Conservation (phyloP, 2,329 filamentous ascomycete species). For the Alternaria alternata region DNA sequence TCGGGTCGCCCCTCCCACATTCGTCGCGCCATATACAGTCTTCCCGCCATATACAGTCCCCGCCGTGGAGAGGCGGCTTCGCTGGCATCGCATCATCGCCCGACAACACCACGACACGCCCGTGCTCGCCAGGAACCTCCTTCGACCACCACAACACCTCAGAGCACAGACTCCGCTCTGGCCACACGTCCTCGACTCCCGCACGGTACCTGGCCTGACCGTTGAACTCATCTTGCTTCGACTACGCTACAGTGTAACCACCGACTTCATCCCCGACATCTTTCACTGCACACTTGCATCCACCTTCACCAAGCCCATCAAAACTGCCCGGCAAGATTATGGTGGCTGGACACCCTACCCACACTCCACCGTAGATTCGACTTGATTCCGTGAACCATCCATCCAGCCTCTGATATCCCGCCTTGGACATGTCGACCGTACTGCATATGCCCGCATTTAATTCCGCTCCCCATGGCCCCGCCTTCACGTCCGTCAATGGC, state of each 20-base stretch:
- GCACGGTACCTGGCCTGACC: neutral
- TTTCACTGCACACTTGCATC: constrained; percentile 22
- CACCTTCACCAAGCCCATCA: neutral
- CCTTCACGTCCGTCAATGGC: constrained; percentile 50
- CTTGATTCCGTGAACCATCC: neutral
- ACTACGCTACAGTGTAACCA: constrained; percentile 20
- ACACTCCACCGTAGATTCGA: constrained; percentile 3
- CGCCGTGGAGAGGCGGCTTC: constrained; percentile 30
- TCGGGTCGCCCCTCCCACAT: constrained; percentile 37
- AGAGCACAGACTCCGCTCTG: constrained; percentile 1
- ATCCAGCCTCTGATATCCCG: neutral
- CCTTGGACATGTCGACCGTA: constrained; percentile 44
- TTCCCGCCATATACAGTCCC: constrained; percentile 39
- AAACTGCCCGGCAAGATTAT: neutral
- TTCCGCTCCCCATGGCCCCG: constrained; percentile 41
- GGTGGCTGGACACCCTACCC: constrained; percentile 9
- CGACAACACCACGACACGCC: constrained; percentile 9
- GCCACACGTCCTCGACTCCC: neutral
- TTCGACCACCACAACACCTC: neutral
- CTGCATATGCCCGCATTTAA: constrained; percentile 42
- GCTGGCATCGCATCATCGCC: constrained; percentile 21
- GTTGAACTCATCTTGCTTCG: constrained; percentile 4
- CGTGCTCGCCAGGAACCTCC: neutral
- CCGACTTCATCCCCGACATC: constrained; percentile 24
- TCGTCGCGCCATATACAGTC: constrained; percentile 43